These are phyloP conservation scores for Quillaja saponaria DNA, from an alignment of 306 rosid genomes.

Conservation along the genomic window DNA sequence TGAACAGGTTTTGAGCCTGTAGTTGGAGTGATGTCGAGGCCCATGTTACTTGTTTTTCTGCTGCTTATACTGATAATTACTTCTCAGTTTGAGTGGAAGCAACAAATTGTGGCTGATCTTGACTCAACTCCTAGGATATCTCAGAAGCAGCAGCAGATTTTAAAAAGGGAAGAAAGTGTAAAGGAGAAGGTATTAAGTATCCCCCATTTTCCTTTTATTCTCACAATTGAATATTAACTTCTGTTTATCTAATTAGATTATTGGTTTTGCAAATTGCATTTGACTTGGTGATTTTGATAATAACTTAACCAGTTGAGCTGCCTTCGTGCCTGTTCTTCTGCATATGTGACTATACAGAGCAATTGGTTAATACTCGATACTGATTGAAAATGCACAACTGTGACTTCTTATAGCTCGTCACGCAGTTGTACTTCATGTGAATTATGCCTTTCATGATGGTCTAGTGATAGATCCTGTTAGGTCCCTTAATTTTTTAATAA, in stretches of 20 bases:
- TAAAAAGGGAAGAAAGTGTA: constrained; percentile 64
- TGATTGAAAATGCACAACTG: no score
- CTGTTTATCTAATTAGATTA: constrained; percentile 3
- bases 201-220: not conserved
- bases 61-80: constrained; percentile 77
- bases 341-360: not conserved
- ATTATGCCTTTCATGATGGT: no score
- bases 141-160: constrained; percentile 61
- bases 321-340: not conserved
- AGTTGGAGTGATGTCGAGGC: constrained; percentile 65
- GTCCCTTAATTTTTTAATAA: no score
- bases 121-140: constrained; percentile 47
- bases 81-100: constrained; percentile 93
- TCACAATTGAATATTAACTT: not conserved
- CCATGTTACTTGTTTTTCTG: constrained; percentile 79
- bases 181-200: constrained; percentile 70
- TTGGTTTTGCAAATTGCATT: not conserved
- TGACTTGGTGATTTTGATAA: not conserved
- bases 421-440: no score
- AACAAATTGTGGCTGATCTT: constrained; percentile 68
- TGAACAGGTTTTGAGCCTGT: constrained; percentile 50
- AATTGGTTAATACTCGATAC: not conserved
- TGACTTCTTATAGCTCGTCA: no score
- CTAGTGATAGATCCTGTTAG: no score
- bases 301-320: not conserved